Evolutionary conservation across 306 rosid genomes (phyloP).

Genomic region (Alnus glutinosa): DNA sequence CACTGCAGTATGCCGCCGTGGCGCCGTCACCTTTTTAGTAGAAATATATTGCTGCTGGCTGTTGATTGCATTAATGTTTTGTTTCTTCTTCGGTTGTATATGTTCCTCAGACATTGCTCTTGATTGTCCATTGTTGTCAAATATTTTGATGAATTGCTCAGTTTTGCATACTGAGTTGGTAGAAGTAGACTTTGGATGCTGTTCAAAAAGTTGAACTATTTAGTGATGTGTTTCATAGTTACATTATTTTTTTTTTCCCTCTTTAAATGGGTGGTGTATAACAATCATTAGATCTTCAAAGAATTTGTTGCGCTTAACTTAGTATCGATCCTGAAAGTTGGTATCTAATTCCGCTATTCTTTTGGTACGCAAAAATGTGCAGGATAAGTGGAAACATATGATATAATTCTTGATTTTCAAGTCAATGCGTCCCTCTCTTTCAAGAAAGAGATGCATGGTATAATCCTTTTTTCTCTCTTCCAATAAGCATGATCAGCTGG

Average conservation of each 20-base stretch:
- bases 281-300: background rate
- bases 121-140: background rate
- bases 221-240: background rate
- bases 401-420: background rate
- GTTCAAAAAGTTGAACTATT: background rate
- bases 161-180: background rate
- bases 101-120: background rate
- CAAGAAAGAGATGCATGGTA: background rate
- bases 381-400: too few relatives aligned
- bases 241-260: background rate
- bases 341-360: too few relatives aligned
- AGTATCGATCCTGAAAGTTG: too few relatives aligned
- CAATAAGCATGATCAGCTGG: too few relatives aligned
- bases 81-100: background rate
- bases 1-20: slow-evolving; percentile 56
- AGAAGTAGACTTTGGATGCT: background rate
- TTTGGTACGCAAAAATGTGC: too few relatives aligned
- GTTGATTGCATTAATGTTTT: background rate
- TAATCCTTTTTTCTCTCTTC: too few relatives aligned
- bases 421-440: background rate
- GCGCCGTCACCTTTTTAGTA: slow-evolving; percentile 1
- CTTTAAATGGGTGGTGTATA: background rate
- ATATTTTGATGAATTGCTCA: background rate
- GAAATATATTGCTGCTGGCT: background rate
- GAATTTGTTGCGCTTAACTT: too few relatives aligned